Conservation (phyloP, 352 stramenopile species). For the Pythium folliculosum region DNA sequence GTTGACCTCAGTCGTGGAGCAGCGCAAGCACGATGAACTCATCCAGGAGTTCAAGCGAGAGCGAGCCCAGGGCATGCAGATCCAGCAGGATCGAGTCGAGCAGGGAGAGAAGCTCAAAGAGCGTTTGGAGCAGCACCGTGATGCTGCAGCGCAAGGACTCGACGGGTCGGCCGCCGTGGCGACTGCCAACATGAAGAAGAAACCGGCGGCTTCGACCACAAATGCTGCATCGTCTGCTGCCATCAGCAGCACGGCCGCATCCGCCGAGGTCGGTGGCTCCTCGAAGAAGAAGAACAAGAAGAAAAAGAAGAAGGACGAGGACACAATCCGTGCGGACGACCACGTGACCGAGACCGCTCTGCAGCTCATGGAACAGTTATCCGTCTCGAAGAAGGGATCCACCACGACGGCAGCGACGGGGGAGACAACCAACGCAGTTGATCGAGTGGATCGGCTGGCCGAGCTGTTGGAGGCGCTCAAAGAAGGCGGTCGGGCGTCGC, state of each 20-base stretch:
- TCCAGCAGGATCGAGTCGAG: conserved; percentile 3
- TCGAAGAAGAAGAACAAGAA: conserved; percentile 17
- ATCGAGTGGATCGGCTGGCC: conserved; percentile 5
- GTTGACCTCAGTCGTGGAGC: neutral
- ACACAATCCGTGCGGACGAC: neutral
- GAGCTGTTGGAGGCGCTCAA: conserved; percentile 1
- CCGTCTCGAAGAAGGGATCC: neutral
- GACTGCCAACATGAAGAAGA: neutral
- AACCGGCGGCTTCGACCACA: no score
- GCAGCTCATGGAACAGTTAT: neutral
- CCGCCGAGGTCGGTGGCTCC: neutral
- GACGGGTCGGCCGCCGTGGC: neutral
- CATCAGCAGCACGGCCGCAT: no score
- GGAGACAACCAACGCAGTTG: neutral
- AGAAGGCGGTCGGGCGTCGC: neutral
- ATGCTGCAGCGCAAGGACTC: neutral
- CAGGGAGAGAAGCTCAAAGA: neutral
- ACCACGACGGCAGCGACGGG: neutral
- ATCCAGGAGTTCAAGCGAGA: conserved; percentile 9
- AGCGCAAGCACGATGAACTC: neutral
- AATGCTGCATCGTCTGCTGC: no score
- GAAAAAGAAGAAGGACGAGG: conserved; percentile 30
- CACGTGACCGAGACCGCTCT: neutral
- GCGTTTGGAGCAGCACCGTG: neutral
- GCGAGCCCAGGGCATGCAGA: neutral